These are phyloP conservation scores for Capsicum rhomboideum DNA, from an alignment of 257 asterid genomes.

Conservation along the genomic window DNA sequence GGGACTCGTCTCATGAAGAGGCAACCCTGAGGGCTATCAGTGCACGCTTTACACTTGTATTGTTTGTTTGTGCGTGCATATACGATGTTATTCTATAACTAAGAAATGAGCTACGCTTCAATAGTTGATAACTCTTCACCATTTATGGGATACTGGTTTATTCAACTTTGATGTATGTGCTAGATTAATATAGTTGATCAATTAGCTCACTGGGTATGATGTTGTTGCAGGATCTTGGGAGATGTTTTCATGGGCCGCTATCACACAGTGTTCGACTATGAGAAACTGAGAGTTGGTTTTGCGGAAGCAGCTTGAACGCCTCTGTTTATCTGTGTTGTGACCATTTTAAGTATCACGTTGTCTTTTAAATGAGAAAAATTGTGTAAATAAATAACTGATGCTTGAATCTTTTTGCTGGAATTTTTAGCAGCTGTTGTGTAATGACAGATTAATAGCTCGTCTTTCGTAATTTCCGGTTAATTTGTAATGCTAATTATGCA, in stretches of 20 bases:
- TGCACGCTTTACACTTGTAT: not conserved
- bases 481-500: not conserved
- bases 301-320: constrained; percentile 59
- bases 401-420: not conserved
- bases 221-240: constrained; percentile 67
- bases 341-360: not conserved
- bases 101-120: too few species aligned
- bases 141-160: too few species aligned
- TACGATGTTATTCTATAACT: not conserved
- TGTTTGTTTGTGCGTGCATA: not conserved
- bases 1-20: not conserved
- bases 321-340: not conserved
- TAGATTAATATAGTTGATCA: too few species aligned
- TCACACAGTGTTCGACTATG: constrained; percentile 75
- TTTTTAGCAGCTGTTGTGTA: not conserved
- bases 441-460: not conserved
- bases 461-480: not conserved
- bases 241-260: constrained; percentile 80
- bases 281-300: constrained; percentile 61
- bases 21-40: not conserved
- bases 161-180: too few species aligned
- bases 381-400: not conserved
- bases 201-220: not conserved
- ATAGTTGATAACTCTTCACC: too few species aligned
- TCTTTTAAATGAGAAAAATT: not conserved